These are phyloP conservation scores for Solanum stenotomum DNA, from an alignment of 257 asterid genomes.

Conservation along the genomic window DNA sequence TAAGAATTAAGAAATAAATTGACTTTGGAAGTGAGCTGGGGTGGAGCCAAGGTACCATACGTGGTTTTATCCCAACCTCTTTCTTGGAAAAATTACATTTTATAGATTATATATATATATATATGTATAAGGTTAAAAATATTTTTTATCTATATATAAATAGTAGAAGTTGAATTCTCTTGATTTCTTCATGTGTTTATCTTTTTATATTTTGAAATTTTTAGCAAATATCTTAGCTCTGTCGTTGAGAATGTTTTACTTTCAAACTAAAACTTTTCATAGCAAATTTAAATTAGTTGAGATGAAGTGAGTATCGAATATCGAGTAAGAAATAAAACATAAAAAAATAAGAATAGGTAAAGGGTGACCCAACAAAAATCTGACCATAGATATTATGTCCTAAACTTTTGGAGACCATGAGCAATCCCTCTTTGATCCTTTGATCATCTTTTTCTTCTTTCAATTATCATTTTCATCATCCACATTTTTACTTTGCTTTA, in stretches of 20 bases:
- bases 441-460: slow-evolving; percentile 4
- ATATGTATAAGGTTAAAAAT: too few relatives aligned
- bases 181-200: not conserved
- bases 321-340: not conserved
- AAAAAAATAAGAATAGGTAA: not conserved
- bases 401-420: slow-evolving; percentile 57
- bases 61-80: not conserved
- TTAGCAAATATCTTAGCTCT: not conserved
- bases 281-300: not conserved
- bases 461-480: slow-evolving; percentile 9
- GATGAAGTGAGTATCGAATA: not conserved
- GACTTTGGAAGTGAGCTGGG: not conserved
- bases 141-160: too few relatives aligned
- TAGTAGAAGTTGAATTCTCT: not conserved
- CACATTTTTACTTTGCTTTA: not conserved
- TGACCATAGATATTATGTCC: slow-evolving; percentile 57
- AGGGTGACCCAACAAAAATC: slow-evolving; percentile 54
- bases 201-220: not conserved
- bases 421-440: slow-evolving; percentile 22
- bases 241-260: not conserved
- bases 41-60: not conserved
- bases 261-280: not conserved
- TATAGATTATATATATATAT: too few relatives aligned
- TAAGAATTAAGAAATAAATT: not conserved
- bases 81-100: too few relatives aligned